A percentile compares a stretch with the other conserved stretches of the same genome.
phyloP scores from a whole-genome alignment of 73 alveolate species.

The Paramecium octaurelia region DNA sequence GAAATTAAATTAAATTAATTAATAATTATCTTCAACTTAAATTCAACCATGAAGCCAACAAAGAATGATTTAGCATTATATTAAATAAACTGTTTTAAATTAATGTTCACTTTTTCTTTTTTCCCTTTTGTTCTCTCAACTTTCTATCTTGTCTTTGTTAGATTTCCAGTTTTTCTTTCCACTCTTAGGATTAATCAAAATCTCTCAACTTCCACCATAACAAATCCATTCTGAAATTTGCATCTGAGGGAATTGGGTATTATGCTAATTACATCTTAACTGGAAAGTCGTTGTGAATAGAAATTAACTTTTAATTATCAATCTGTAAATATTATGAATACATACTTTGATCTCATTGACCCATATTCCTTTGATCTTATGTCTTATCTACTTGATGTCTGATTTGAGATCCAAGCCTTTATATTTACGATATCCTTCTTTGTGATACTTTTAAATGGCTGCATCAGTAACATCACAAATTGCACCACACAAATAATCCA shows the following conservation, averaged over 20 bases:
- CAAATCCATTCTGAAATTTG: slow-evolving; percentile 55
- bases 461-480: slow-evolving; percentile 35
- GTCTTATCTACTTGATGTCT: not conserved
- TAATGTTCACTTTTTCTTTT: not conserved
- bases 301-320: slow-evolving; percentile 26
- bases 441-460: not conserved
- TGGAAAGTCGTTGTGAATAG: slow-evolving; percentile 43
- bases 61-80: not conserved
- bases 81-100: not conserved
- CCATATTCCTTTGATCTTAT: slow-evolving; percentile 43
- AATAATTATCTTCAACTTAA: not conserved
- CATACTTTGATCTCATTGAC: not conserved
- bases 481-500: slow-evolving; percentile 55
- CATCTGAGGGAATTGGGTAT: slow-evolving; percentile 63
- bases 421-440: slow-evolving; percentile 31
- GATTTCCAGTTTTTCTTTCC: slow-evolving; percentile 45
- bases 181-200: slow-evolving; percentile 31
- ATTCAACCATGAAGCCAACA: not conserved
- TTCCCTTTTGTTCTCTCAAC: slow-evolving; percentile 16
- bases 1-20: not conserved
- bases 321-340: not conserved
- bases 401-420: slow-evolving; percentile 47
- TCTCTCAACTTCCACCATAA: slow-evolving; percentile 26
- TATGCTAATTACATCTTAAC: slow-evolving; percentile 27
- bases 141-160: slow-evolving; percentile 43